A percentile compares a stretch with the other conserved stretches of the same genome.
phyloP scores from a whole-genome alignment of 108 stramenopile genomes.

The Mediolabrus comicus region DNA sequence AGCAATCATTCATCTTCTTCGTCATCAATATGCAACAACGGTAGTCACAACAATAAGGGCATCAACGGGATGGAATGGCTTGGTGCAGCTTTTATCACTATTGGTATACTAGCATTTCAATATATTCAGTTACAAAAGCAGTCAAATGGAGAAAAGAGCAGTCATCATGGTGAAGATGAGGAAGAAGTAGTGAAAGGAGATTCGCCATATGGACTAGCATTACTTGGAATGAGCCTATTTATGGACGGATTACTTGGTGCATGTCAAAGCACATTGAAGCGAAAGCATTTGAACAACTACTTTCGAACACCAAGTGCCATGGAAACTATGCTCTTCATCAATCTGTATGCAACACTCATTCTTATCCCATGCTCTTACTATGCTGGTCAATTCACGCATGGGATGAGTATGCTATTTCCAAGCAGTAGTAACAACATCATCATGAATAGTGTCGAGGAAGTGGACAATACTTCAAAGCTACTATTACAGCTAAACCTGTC shows the following conservation, averaged over 20 bases:
- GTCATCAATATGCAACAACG: too few species aligned
- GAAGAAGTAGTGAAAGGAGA: conserved; percentile 10
- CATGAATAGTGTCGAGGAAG: neutral
- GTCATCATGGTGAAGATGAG: conserved; percentile 10
- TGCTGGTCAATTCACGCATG: conserved; percentile 63
- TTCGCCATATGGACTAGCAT: conserved; percentile 66
- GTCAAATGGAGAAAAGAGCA: conserved; percentile 1
- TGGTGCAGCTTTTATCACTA: conserved; percentile 68
- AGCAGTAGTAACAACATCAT: conserved; percentile 4
- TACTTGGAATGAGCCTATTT: conserved; percentile 58
- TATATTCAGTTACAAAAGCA: conserved; percentile 55
- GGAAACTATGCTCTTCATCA: conserved; percentile 83
- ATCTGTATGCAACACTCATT: conserved; percentile 66
- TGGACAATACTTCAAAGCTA: conserved; percentile 23
- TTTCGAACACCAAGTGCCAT: conserved; percentile 71
- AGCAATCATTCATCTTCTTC: neutral
- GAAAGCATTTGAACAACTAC: conserved; percentile 5
- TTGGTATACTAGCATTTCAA: conserved; percentile 79
- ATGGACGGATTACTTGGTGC: conserved; percentile 82
- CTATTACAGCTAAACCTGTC: conserved; percentile 57
- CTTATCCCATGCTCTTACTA: conserved; percentile 67
- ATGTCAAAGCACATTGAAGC: conserved; percentile 74
- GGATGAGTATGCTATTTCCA: conserved; percentile 47
- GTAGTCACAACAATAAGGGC: conserved; percentile 2
- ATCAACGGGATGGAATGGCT: conserved; percentile 73